Conservation (phyloP, 345 rosid genomes). For the Nasturtium officinale region DNA sequence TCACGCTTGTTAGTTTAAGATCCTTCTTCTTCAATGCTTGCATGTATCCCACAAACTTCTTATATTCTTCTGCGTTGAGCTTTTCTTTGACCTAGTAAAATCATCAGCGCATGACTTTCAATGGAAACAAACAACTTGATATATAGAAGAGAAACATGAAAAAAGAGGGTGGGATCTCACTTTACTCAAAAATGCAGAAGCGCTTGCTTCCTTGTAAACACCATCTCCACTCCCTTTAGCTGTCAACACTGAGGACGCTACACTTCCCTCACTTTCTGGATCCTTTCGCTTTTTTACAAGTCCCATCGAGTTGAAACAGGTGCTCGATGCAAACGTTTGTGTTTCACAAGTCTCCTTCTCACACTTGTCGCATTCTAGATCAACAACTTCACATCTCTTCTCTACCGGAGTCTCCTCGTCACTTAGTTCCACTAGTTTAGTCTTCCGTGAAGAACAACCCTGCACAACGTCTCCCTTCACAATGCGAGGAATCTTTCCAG, state of each 20-base stretch:
- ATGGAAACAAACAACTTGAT: slow-evolving; percentile 4
- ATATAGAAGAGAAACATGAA: background rate
- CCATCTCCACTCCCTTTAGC: slow-evolving; percentile 38
- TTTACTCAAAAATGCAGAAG: slow-evolving; percentile 75
- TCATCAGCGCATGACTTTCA: slow-evolving; percentile 6
- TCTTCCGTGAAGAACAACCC: slow-evolving; percentile 38
- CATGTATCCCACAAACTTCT: slow-evolving; percentile 79
- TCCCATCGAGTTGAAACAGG: slow-evolving; percentile 35
- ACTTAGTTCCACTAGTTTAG: slow-evolving; percentile 38
- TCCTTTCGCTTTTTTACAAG: slow-evolving; percentile 47
- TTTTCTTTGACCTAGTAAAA: slow-evolving; percentile 63
- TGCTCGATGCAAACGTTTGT: slow-evolving; percentile 40
- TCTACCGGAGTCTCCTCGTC: slow-evolving; percentile 45
- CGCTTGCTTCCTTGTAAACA: slow-evolving; percentile 61
- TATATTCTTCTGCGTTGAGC: slow-evolving; percentile 74
- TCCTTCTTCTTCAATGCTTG: slow-evolving; percentile 85
- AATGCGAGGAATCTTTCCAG: slow-evolving; percentile 39
- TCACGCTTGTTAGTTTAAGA: slow-evolving; percentile 56
- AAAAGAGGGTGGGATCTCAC: slow-evolving; percentile 43
- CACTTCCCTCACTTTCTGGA: slow-evolving; percentile 43
- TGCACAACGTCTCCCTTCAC: slow-evolving; percentile 31
- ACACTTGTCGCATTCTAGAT: slow-evolving; percentile 40
- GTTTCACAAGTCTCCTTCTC: slow-evolving; percentile 28
- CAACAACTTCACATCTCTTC: slow-evolving; percentile 61
- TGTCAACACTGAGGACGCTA: slow-evolving; percentile 41